These are phyloP conservation scores for Trypethelium eluteriae DNA, from an alignment of 495 filamentous ascomycete species.

Conservation along the genomic window DNA sequence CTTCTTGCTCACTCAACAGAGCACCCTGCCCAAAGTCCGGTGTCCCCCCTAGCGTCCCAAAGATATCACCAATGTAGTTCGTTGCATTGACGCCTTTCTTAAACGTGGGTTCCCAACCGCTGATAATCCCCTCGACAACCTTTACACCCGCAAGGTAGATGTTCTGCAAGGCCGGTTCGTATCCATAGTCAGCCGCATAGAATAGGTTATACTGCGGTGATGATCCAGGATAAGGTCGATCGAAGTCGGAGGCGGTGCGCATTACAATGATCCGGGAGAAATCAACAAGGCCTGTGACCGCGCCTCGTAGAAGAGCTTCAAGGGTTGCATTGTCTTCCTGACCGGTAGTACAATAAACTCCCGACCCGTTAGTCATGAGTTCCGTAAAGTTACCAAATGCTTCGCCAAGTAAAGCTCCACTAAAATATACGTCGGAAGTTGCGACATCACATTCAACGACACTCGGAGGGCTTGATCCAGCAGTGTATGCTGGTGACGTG, in stretches of 20 bases:
- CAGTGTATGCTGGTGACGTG: conserved; percentile 38
- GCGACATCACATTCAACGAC: conserved; percentile 61
- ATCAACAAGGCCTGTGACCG: conserved; percentile 49
- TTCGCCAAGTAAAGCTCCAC: conserved; percentile 51
- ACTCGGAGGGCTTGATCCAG: conserved; percentile 46
- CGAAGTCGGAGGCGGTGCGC: conserved; percentile 67
- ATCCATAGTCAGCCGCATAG: conserved; percentile 51
- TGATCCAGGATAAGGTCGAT: conserved; percentile 54
- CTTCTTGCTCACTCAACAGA: conserved; percentile 29
- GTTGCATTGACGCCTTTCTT: conserved; percentile 49
- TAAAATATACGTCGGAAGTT: conserved; percentile 67
- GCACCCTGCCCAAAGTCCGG: conserved; percentile 60
- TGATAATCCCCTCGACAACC: conserved; percentile 61
- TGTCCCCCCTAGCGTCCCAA: conserved; percentile 55
- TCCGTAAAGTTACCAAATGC: conserved; percentile 59
- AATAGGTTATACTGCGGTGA: conserved; percentile 50
- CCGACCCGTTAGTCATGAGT: conserved; percentile 61
- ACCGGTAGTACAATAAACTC: conserved; percentile 60
- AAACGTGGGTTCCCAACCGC: conserved; percentile 53
- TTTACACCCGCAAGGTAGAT: conserved; percentile 61
- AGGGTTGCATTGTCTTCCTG: conserved; percentile 72
- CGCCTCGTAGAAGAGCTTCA: conserved; percentile 57
- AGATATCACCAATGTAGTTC: conserved; percentile 70
- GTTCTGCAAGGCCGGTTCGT: conserved; percentile 51
- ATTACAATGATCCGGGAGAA: conserved; percentile 64